These are phyloP conservation scores for Lipomyces sp. DNA, from an alignment of 805 yeast species.

Conservation along the genomic window DNA sequence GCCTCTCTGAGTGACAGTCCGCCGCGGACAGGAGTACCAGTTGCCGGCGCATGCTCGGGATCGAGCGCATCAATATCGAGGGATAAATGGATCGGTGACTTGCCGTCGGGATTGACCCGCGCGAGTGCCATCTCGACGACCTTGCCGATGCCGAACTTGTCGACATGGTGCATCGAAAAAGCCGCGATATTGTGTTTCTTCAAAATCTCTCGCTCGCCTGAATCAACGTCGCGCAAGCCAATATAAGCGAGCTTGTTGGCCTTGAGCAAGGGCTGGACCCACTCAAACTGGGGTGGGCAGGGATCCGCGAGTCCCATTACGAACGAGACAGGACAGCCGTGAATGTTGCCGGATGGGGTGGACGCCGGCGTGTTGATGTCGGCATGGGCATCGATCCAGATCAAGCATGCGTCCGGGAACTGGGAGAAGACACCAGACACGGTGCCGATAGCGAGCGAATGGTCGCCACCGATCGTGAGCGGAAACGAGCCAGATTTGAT, in stretches of 20 bases:
- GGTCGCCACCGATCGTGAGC: slow-evolving; percentile 93
- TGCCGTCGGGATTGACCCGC: slow-evolving; percentile 70
- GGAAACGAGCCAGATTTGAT: slow-evolving; percentile 60
- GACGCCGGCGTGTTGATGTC: slow-evolving; percentile 89
- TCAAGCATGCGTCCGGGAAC: slow-evolving; percentile 83
- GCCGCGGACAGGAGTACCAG: slow-evolving; percentile 98
- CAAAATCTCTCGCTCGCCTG: slow-evolving; percentile 77
- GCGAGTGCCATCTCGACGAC: slow-evolving; percentile 91
- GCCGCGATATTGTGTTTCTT: slow-evolving; percentile 76
- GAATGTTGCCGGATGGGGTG: slow-evolving; percentile 87
- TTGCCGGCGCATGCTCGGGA: slow-evolving; percentile 91
- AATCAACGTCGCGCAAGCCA: slow-evolving; percentile 92
- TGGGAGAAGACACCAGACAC: slow-evolving; percentile 78
- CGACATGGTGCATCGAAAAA: slow-evolving; percentile 94
- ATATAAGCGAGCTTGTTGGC: slow-evolving; percentile 82
- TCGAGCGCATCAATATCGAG: slow-evolving; percentile 98
- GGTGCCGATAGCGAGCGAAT: slow-evolving; percentile 93
- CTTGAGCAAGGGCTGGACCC: slow-evolving; percentile 76
- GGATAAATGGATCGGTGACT: slow-evolving; percentile 81
- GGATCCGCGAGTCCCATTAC: slow-evolving; percentile 74
- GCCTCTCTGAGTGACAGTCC: slow-evolving; percentile 95
- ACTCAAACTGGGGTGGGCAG: slow-evolving; percentile 70
- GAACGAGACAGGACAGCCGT: slow-evolving; percentile 95
- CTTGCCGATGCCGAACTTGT: slow-evolving; percentile 86
- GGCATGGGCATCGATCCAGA: slow-evolving; percentile 99